Conservation (phyloP, 2,329 filamentous ascomycete genomes). For the Aspergillus sp. region DNA sequence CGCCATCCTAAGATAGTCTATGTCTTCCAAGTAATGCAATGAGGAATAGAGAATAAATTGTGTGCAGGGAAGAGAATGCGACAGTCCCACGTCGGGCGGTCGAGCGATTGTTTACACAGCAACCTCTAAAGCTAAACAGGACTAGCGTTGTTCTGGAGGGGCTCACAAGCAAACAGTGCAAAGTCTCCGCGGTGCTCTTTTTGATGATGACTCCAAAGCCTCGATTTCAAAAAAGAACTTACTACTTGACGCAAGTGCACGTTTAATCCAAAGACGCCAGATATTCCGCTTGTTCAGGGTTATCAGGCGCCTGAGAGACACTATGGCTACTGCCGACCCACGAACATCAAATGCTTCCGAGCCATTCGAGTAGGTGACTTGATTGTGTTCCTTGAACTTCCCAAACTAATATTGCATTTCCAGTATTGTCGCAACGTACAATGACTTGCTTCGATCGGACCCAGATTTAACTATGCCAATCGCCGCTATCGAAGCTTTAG, state of each 20-base stretch:
- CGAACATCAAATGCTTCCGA: slow-evolving; percentile 32
- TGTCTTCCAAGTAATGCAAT: background rate
- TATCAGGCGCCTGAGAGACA: slow-evolving; percentile 17
- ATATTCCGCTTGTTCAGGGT: slow-evolving; percentile 16
- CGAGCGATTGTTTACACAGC: slow-evolving; percentile 44
- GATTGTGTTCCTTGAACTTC: background rate
- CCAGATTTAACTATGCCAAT: slow-evolving; percentile 92
- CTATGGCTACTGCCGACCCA: slow-evolving; percentile 35
- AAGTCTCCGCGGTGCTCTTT: slow-evolving; percentile 33
- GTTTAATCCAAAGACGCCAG: slow-evolving; percentile 10
- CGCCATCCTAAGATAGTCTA: slow-evolving; percentile 43
- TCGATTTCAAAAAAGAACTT: slow-evolving; percentile 11
- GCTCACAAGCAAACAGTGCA: slow-evolving; percentile 37
- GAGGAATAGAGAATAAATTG: background rate
- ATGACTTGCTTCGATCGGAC: slow-evolving; percentile 67
- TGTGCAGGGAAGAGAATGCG: slow-evolving; percentile 4
- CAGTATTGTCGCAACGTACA: slow-evolving; percentile 69
- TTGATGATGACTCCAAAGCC: slow-evolving; percentile 31
- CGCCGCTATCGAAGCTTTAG: slow-evolving; percentile 89
- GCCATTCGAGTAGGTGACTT: slow-evolving; percentile 43
- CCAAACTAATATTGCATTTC: slow-evolving; percentile 23
- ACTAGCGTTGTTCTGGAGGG: slow-evolving; percentile 39
- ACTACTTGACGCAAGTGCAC: background rate
- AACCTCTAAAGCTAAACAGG: slow-evolving; percentile 26
- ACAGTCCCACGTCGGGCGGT: slow-evolving; percentile 24